Evolutionary conservation across 805 yeast species (phyloP).

Genomic region (Wickerhamomyces chambardii): DNA sequence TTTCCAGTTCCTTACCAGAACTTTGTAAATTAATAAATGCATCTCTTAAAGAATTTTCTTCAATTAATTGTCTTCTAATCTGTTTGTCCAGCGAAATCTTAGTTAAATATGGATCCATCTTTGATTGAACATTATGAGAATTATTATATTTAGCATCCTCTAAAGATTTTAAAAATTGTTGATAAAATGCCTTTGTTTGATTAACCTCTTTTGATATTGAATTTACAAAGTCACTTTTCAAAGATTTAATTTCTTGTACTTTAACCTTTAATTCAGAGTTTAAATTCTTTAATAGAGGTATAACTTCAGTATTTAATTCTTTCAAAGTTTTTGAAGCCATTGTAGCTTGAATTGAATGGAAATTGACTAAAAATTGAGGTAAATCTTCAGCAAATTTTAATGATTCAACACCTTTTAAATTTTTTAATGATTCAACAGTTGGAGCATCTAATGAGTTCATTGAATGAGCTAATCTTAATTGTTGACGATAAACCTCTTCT

Average conservation of each 20-base stretch:
- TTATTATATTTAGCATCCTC: conserved; percentile 47
- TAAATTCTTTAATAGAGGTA: conserved; percentile 60
- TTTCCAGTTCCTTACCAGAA: conserved; percentile 82
- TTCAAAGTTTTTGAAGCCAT: conserved; percentile 49
- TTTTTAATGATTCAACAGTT: conserved; percentile 21
- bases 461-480: conserved; percentile 72
- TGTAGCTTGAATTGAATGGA: conserved; percentile 52
- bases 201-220: conserved; percentile 60
- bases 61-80: conserved; percentile 67
- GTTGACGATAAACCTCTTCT: conserved; percentile 83
- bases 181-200: conserved; percentile 50
- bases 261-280: conserved; percentile 73
- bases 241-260: conserved; percentile 76
- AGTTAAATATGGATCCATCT: conserved; percentile 76
- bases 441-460: conserved; percentile 29
- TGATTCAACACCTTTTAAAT: conserved; percentile 14
- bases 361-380: conserved; percentile 59
- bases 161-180: conserved; percentile 47
- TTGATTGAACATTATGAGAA: conserved; percentile 35
- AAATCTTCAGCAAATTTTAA: conserved; percentile 40
- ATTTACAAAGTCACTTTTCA: conserved; percentile 80
- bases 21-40: conserved; percentile 82
- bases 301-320: conserved; percentile 50
- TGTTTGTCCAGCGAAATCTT: conserved; percentile 68
- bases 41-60: conserved; percentile 82